Evolutionary conservation across 805 yeast genomes (phyloP), one percentile per base, ranked within the genome.

Genomic region (Metschnikowia matae): DNA sequence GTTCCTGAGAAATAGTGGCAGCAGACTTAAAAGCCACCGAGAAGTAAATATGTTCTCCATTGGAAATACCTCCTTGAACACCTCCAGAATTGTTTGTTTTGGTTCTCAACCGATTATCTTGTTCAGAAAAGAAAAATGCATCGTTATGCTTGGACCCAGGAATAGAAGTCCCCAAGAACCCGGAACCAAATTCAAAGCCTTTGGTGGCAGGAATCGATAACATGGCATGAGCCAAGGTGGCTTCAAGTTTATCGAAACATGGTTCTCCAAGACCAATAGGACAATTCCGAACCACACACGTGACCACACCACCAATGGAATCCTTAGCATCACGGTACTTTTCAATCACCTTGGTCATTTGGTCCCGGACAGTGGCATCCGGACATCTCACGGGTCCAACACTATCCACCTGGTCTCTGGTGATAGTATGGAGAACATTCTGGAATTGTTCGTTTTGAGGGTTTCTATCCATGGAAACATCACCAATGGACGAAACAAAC

Each of bases 201-300:
- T 94, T 94, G 43, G 98, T 89, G 41, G 99, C 98, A 18, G 99
- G 99, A 55, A 94, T 82, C 2, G 97, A 91, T 56, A 94, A 74
- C 99, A 94, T 94, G 46, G 98, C 98, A 66, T 94, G 99, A 13
- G 98, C 99, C 56, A 94, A 78, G 62, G 81, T 71, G 32, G 99
- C 99, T 77, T 94, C 99, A 55, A 94, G 75, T 73, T 94, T 94
- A 71, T 94, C 99, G 66, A 94, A 94, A 54, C 90, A 89, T 29
- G 99, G 99, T 74, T 94, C 99, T 56, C 99, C 99, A 40, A 94
- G 78, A n/a, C 98, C 98, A 48, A 85, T 77, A 37, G 99, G 99
- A 57, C 87, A 81, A 70, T 94, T 92, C 69, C 98, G 83, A 42
- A 94, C 80, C 17, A 94, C 98, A 77, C 99, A 94, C 7, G 99